Conservation (phyloP, 192 early-diverging fungal genomes). For the Paraglomus occultum region DNA sequence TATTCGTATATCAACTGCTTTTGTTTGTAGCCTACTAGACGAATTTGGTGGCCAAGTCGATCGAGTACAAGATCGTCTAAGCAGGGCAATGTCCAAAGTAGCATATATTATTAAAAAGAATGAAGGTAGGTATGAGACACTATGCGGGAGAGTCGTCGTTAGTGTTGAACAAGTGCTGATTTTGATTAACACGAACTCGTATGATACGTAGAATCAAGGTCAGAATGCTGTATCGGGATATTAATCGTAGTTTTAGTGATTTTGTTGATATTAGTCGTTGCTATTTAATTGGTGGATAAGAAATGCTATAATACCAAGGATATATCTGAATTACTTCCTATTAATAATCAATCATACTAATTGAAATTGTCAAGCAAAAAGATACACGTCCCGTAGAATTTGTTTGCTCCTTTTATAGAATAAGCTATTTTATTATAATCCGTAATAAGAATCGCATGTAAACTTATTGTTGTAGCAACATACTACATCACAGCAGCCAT, state of each 20-base stretch:
- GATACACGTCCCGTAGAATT: too few relatives aligned
- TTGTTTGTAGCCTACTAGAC: slow-evolving; percentile 41
- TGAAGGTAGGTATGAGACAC: slow-evolving; percentile 43
- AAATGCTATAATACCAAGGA: too few relatives aligned
- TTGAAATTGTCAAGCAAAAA: too few relatives aligned
- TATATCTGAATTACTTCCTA: too few relatives aligned
- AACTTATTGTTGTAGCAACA: too few relatives aligned
- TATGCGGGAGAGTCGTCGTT: not conserved
- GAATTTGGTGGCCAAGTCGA: slow-evolving; percentile 58
- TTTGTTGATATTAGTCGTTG: slow-evolving; percentile 50
- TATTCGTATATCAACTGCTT: not conserved
- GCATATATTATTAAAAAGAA: slow-evolving; percentile 52
- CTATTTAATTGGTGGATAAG: slow-evolving; percentile 33
- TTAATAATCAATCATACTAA: too few relatives aligned
- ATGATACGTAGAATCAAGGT: slow-evolving; percentile 46
- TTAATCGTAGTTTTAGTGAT: slow-evolving; percentile 55
- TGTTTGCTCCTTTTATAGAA: too few relatives aligned
- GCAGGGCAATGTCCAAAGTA: slow-evolving; percentile 51
- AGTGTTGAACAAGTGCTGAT: not conserved
- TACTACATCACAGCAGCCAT: too few relatives aligned
- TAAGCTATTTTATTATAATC: too few relatives aligned
- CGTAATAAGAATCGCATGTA: too few relatives aligned
- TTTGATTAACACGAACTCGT: not conserved
- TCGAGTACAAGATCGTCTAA: slow-evolving; percentile 40
- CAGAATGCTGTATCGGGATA: slow-evolving; percentile 51